Evolutionary conservation across 1,139 yeast genomes (phyloP).

Genomic region (Sugiyamaella grinbergsii): DNA sequence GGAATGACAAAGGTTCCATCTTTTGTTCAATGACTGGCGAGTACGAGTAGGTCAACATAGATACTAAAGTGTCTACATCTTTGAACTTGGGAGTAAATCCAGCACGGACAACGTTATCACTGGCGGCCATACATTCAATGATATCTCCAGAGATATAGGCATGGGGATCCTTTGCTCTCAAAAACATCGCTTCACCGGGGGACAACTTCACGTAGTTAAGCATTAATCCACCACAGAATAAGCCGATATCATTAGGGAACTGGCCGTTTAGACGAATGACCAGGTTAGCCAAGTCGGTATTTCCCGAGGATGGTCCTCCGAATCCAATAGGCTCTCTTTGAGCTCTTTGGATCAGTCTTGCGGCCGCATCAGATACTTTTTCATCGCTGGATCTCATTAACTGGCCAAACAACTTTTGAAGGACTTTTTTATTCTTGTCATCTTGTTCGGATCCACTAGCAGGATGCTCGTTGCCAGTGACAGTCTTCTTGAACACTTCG

Average conservation of each 20-base stretch:
- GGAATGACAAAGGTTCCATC: conserved; percentile 69
- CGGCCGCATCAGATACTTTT: conserved; percentile 57
- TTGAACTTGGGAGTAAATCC: conserved; percentile 98
- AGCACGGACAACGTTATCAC: conserved; percentile 96
- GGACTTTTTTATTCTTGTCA: conserved; percentile 56
- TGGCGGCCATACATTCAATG: conserved; percentile 99
- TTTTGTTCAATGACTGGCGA: conserved; percentile 92
- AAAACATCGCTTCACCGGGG: conserved; percentile 96
- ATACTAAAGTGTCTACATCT: conserved; percentile 86
- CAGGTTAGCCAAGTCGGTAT: conserved; percentile 63
- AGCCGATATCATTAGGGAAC: conserved; percentile 91
- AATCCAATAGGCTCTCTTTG: conserved; percentile 40
- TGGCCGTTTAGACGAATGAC: conserved; percentile 77
- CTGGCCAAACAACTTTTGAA: conserved; percentile 73
- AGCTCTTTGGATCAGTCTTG: conserved; percentile 64
- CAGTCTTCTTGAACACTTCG: conserved; percentile 51
- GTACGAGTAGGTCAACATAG: conserved; percentile 85
- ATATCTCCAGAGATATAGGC: conserved; percentile 97
- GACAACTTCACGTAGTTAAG: conserved; percentile 80
- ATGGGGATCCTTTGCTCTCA: conserved; percentile 96
- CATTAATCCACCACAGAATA: conserved; percentile 92
- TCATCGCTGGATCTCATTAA: conserved; percentile 77
- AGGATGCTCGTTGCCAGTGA: conserved; percentile 50
- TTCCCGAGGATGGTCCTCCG: conserved; percentile 40
- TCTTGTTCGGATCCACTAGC: conserved; percentile 48